A percentile compares a stretch with the other conserved stretches of the same genome.
These are phyloP conservation scores for Lenzites betulinus DNA, from an alignment of 768 basidiomycete genomes.

Conservation along the genomic window DNA sequence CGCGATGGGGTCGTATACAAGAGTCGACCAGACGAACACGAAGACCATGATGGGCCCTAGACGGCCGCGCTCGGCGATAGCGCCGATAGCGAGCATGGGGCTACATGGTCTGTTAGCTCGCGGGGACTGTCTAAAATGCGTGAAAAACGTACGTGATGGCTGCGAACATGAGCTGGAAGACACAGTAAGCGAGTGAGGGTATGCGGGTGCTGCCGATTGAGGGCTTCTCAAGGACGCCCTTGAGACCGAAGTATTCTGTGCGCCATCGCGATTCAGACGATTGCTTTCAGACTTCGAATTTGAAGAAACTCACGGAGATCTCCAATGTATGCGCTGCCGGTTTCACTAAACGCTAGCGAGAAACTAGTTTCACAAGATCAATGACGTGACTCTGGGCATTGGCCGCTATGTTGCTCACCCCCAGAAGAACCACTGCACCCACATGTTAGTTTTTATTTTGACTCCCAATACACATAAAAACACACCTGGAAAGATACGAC, in stretches of 20 bases:
- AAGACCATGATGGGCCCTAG: slow-evolving; percentile 88
- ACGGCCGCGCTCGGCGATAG: slow-evolving; percentile 86
- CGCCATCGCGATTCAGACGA: neutral
- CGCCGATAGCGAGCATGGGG: slow-evolving; percentile 88
- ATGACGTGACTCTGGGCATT: neutral
- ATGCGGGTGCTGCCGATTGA: slow-evolving; percentile 73
- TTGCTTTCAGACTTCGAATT: neutral
- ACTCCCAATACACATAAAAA: neutral
- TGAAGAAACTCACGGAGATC: slow-evolving; percentile 60
- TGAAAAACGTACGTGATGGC: slow-evolving; percentile 66
- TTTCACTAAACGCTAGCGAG: slow-evolving; percentile 87
- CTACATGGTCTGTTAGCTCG: slow-evolving; percentile 38
- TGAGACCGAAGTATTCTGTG: slow-evolving; percentile 81
- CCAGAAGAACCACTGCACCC: slow-evolving; percentile 93
- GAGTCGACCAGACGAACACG: slow-evolving; percentile 84
- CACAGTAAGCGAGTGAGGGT: slow-evolving; percentile 74
- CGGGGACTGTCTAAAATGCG: neutral
- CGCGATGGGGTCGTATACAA: slow-evolving; percentile 90
- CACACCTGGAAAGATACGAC: slow-evolving; percentile 82
- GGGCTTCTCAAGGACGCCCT: slow-evolving; percentile 71
- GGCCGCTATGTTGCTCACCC: slow-evolving; percentile 41
- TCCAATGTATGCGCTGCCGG: slow-evolving; percentile 67
- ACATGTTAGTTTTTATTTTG: slow-evolving; percentile 1
- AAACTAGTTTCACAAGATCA: slow-evolving; percentile 38
- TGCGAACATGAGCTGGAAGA: slow-evolving; percentile 92